Evolutionary conservation across 176 grass and related monocot species (phyloP), one percentile per base, ranked within the genome.

Genomic region (Themeda triandra): DNA sequence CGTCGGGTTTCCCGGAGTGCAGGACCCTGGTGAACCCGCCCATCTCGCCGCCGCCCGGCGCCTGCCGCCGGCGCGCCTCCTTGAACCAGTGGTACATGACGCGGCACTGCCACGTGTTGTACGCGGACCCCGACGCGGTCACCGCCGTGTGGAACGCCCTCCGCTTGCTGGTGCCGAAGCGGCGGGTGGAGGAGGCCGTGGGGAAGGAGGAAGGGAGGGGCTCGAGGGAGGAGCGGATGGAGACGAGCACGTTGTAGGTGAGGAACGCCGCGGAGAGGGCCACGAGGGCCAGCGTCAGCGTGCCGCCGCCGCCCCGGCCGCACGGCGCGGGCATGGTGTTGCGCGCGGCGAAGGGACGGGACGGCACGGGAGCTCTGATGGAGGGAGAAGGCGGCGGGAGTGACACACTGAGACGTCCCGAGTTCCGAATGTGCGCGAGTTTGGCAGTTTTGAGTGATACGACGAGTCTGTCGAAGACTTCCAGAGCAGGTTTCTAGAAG

Each of bases 31-130:
- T 95, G 85, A 98, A 98, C 6, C 93, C 96, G 21, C 89, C 93
- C 96, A 98, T 94, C 81, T 98, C 96, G 77, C 60, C 71, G 42
- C 86, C 87, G 51, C 35, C 42, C 4, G 66, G 79, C 30, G 58
- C 62, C 80, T 5, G 33, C 33, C 33, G 33, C 33, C 18, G 77
- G 59, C 78, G 84, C 31, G 73, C 87, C 87, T 90, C 59, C 89
- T 92, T 98, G 93, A 95, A 98, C 93, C 96, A 98, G 91, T 95
- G 88, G 77, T 98, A 98, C 96, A 98, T 98, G 41, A 98, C 85
- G 69, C 93, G 82, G 83, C 96, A 98, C 78, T 95, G 96, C 96
- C 96, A 98, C 62, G 91, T 88, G 85, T 78, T 95, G 87, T 98
- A 98, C 4, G 88, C 87, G 25, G 89, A 89, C 40, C 78, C 89